phyloP scores from a whole-genome alignment of 805 yeast genomes.

The Myxozyma melibiosi region DNA sequence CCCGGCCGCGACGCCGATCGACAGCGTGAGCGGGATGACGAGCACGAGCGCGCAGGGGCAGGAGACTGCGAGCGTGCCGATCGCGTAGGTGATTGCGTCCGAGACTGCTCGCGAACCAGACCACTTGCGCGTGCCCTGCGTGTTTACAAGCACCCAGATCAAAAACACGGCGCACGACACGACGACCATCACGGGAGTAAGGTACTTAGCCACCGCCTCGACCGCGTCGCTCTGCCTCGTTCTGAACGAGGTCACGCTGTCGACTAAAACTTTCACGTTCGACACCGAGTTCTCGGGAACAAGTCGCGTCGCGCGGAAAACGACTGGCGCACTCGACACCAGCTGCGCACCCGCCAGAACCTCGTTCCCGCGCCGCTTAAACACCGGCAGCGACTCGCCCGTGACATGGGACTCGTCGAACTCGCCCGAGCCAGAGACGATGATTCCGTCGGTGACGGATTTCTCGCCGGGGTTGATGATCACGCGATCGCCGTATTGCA shows the following conservation, averaged over 20 bases:
- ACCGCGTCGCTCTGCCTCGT: conserved; percentile 74
- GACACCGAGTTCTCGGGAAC: conserved; percentile 50
- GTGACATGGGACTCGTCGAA: conserved; percentile 89
- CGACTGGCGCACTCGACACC: conserved; percentile 49
- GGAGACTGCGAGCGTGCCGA: conserved; percentile 22
- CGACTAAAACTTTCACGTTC: conserved; percentile 66
- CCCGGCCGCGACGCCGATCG: conserved; percentile 34
- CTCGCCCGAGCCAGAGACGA: conserved; percentile 71
- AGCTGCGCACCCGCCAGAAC: conserved; percentile 73
- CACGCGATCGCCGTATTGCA: conserved; percentile 18
- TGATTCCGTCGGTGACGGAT: conserved; percentile 56
- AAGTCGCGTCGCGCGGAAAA: conserved; percentile 51
- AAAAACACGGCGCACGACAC: conserved; percentile 54
- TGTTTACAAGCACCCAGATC: conserved; percentile 70
- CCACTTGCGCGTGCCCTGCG: conserved; percentile 51
- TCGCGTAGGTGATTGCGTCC: conserved; percentile 25
- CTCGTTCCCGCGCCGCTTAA: conserved; percentile 61
- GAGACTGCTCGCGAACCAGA: conserved; percentile 4
- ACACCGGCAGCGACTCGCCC: conserved; percentile 72
- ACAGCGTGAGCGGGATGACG: conserved; percentile 31
- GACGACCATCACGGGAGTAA: conserved; percentile 69
- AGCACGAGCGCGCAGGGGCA: conserved; percentile 36
- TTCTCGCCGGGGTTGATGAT: conserved; percentile 2
- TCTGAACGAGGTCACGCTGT: conserved; percentile 63
- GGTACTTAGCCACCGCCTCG: conserved; percentile 64